Evolutionary conservation across 2,329 filamentous ascomycete genomes (phyloP).

Genomic region (Beauveria australis): DNA sequence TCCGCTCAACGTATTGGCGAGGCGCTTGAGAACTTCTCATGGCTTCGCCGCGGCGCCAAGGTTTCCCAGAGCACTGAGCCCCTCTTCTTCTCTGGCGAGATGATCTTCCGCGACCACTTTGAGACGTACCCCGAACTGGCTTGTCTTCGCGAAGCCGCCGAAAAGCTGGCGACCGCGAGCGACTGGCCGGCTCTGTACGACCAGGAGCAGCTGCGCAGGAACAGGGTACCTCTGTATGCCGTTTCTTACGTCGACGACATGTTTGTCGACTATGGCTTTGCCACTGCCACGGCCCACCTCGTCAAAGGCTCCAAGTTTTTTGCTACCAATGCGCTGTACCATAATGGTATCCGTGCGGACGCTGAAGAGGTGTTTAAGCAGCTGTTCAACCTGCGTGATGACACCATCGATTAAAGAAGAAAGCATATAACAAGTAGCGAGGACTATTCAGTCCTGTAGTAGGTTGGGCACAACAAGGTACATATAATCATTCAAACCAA

Average conservation of each 20-base stretch:
- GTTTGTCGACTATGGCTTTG: slow-evolving; percentile 77
- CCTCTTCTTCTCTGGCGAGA: slow-evolving; percentile 82
- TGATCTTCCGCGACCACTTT: slow-evolving; percentile 84
- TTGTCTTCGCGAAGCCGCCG: slow-evolving; percentile 59
- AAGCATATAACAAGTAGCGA: background rate
- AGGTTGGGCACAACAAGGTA: background rate
- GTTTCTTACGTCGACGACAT: slow-evolving; percentile 81
- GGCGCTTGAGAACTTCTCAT: slow-evolving; percentile 37
- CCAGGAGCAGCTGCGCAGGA: slow-evolving; percentile 60
- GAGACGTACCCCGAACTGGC: slow-evolving; percentile 69
- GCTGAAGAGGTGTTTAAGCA: slow-evolving; percentile 68
- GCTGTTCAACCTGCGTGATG: slow-evolving; percentile 69
- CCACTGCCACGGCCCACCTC: slow-evolving; percentile 62
- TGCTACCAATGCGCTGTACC: slow-evolving; percentile 80
- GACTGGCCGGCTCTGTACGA: slow-evolving; percentile 77
- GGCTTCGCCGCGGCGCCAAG: slow-evolving; percentile 34
- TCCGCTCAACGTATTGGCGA: slow-evolving; percentile 59
- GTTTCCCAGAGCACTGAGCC: slow-evolving; percentile 31
- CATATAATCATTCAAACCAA: background rate
- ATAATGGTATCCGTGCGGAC: slow-evolving; percentile 69
- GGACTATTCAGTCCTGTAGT: background rate
- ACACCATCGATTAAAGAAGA: slow-evolving; percentile 43
- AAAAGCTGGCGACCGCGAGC: slow-evolving; percentile 57
- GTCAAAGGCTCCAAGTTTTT: slow-evolving; percentile 74
- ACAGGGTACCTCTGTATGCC: slow-evolving; percentile 79